Base-by-base conservation (phyloP, 257 asterid genomes). In the Cordia subcordata region DNA sequence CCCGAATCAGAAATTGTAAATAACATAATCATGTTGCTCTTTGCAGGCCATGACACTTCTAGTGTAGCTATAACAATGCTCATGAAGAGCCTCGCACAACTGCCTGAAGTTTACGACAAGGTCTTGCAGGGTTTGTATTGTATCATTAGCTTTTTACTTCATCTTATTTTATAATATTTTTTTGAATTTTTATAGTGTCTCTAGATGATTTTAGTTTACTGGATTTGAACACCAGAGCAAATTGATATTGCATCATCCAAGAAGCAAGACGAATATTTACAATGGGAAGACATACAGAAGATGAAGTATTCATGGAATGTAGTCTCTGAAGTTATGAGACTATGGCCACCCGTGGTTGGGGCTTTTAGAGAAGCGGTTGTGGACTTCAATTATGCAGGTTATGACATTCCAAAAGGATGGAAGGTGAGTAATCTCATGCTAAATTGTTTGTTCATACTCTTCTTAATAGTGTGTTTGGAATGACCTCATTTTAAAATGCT, bases 251-350 rank as follows among this genome's bases (percentile, higher is more conserved):
- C 92, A 11, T 56, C 78, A 8, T 60, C 72, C 0, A 89, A 78
- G 66, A 78, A 27, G 56, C 53, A 8, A 9, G 85, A 80, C 14
- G 83, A 79, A 60, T 71, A 66, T 61, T 71, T 89, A 60, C 77
- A 79, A 16, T 89, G 94, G 97, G 95, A 77, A 57, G 97, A 86
- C 22, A 63, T 89, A 67, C 89, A 84, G 72, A 88, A 85, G 84
- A 88, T 88, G 96, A 81, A 54, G 80, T 83, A 85, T 73, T 81
- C 96, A 0, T 88, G 96, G 95, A 78, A 70, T 15, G 96, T 88
- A 5, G 85, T 68, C 0, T 84, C 77, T 60, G 97, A 86, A 69
- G 71, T 76, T 2, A 64, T 64, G 59, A 76, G 97, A 50, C 69
- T 79, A 17, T 59, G 75, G 22, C 81, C 97, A 11, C 95, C 95